phyloP scores from a whole-genome alignment of 2,329 filamentous ascomycete species.

The Thermothelomyces thermophilus region DNA sequence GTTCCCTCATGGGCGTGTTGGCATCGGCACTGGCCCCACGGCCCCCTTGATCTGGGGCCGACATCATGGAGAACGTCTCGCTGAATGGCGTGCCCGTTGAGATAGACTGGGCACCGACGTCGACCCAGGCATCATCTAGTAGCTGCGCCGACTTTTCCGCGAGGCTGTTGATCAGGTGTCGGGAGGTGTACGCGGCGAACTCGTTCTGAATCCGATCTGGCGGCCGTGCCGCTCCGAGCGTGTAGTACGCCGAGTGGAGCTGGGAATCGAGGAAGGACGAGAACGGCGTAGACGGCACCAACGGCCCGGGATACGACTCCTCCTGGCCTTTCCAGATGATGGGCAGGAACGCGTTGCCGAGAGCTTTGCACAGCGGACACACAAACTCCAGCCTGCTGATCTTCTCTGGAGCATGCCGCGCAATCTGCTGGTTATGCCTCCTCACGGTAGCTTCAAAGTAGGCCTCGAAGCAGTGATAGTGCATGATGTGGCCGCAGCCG shows the following conservation, averaged over 20 bases:
- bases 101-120: constrained; percentile 26
- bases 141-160: constrained; percentile 34
- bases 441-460: constrained; percentile 80
- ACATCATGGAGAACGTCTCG: constrained; percentile 36
- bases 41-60: constrained; percentile 26
- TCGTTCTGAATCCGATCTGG: constrained; percentile 31
- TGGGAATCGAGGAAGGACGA: constrained; percentile 60
- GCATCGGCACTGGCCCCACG: constrained; percentile 26
- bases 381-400: constrained; percentile 80
- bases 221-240: constrained; percentile 31
- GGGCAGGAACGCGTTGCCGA: constrained; percentile 90
- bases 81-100: constrained; percentile 37
- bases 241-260: constrained; percentile 41
- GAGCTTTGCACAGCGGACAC: constrained; percentile 91
- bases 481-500: constrained; percentile 97
- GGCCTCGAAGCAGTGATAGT: constrained; percentile 88
- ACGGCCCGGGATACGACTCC: constrained; percentile 69
- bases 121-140: constrained; percentile 40
- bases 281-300: constrained; percentile 55
- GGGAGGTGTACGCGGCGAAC: constrained; percentile 35
- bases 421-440: constrained; percentile 86
- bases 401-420: constrained; percentile 84
- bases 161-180: constrained; percentile 34
- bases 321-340: constrained; percentile 93
- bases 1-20: constrained; percentile 41